A percentile compares a stretch with the other conserved stretches of the same genome.
phyloP scores from a whole-genome alignment of 179 eudicot genomes.

The Spinacia oleracea region DNA sequence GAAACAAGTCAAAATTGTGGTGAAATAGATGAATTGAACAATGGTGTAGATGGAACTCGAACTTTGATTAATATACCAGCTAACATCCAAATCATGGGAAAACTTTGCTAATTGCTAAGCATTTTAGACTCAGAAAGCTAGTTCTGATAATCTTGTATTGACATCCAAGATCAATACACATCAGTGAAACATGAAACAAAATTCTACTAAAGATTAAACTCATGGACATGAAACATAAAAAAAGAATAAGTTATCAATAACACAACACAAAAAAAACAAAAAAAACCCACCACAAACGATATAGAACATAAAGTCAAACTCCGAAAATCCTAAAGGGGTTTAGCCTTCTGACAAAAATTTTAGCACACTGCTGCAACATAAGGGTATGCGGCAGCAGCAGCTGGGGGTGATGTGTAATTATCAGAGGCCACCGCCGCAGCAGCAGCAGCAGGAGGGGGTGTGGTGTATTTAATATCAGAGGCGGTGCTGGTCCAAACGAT shows the following conservation, averaged over 20 bases:
- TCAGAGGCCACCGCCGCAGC: conserved; percentile 12
- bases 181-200: background rate
- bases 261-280: background rate
- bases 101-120: background rate
- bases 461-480: background rate
- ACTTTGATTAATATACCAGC: background rate
- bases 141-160: background rate
- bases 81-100: background rate
- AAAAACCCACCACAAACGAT: background rate
- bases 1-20: background rate
- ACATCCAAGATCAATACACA: conserved; percentile 10
- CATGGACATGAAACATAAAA: conserved; percentile 2
- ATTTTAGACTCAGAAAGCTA: background rate
- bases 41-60: background rate
- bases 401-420: background rate
- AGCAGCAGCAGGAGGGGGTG: background rate
- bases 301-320: conserved; percentile 5
- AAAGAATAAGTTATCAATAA: conserved; percentile 11
- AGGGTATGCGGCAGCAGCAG: background rate
- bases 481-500: conserved; percentile 44
- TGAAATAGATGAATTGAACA: background rate
- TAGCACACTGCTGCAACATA: background rate
- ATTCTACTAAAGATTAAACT: background rate
- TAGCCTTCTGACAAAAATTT: background rate
- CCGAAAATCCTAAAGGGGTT: background rate